phyloP scores from a whole-genome alignment of 805 yeast species.

The Lachancea cidri region DNA sequence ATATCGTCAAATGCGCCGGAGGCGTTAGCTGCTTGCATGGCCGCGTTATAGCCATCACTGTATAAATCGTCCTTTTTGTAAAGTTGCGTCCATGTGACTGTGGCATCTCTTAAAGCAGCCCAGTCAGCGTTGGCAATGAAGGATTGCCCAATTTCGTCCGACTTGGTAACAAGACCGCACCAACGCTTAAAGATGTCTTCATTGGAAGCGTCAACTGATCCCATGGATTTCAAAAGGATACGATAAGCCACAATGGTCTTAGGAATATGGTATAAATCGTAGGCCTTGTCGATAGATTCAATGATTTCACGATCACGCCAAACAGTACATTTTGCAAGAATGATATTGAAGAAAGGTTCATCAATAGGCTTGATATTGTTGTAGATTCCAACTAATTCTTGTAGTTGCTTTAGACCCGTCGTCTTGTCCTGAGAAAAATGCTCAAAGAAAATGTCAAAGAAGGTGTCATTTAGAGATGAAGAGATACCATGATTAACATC shows the following conservation, averaged over 20 bases:
- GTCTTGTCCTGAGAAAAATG: slow-evolving; percentile 43
- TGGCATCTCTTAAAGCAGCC: slow-evolving; percentile 78
- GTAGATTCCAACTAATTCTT: slow-evolving; percentile 51
- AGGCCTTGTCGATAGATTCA: slow-evolving; percentile 57
- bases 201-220: slow-evolving; percentile 49
- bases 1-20: slow-evolving; percentile 36
- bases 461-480: slow-evolving; percentile 63
- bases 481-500: slow-evolving; percentile 64
- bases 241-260: slow-evolving; percentile 69
- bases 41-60: slow-evolving; percentile 31
- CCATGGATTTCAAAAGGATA: slow-evolving; percentile 66
- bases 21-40: slow-evolving; percentile 35
- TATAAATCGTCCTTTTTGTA: slow-evolving; percentile 12
- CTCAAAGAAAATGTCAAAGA: slow-evolving; percentile 63
- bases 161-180: slow-evolving; percentile 47
- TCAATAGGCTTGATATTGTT: slow-evolving; percentile 56
- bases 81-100: slow-evolving; percentile 38
- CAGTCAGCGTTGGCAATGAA: slow-evolving; percentile 80
- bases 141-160: slow-evolving; percentile 46
- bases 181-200: slow-evolving; percentile 53
- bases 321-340: slow-evolving; percentile 56
- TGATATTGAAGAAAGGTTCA: slow-evolving; percentile 77
- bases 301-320: slow-evolving; percentile 68
- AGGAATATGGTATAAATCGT: slow-evolving; percentile 49
- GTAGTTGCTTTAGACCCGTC: slow-evolving; percentile 54